phyloP scores from a whole-genome alignment of 805 yeast genomes.

The Priceomyces castillae region DNA sequence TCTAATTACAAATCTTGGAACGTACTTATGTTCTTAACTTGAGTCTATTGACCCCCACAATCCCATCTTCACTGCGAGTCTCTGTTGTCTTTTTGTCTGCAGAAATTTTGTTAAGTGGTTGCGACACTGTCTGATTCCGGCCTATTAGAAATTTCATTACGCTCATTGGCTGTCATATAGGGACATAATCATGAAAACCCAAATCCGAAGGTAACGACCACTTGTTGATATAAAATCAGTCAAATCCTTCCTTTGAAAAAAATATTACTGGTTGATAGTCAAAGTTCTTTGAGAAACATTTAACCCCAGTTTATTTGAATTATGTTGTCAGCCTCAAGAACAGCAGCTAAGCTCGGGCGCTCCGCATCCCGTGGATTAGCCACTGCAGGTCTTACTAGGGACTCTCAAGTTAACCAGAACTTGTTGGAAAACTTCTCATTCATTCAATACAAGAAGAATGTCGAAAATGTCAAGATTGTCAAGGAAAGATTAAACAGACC shows the following conservation, averaged over 20 bases:
- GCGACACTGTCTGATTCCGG: conserved; percentile 2
- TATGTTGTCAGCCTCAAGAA: conserved; percentile 45
- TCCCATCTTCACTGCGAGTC: not conserved
- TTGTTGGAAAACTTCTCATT: conserved; percentile 78
- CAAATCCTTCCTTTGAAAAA: conserved; percentile 1
- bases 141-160: conserved; percentile 4
- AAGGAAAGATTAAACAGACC: conserved; percentile 82
- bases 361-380: conserved; percentile 47
- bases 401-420: conserved; percentile 78
- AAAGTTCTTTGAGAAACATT: conserved; percentile 1
- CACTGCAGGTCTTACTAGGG: conserved; percentile 53
- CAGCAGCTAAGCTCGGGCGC: conserved; percentile 22
- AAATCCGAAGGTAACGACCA: conserved; percentile 1
- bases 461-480: conserved; percentile 85
- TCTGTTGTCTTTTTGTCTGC: not conserved
- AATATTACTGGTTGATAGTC: not conserved
- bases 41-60: not conserved
- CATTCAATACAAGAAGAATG: conserved; percentile 87
- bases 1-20: not conserved
- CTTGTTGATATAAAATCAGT: conserved; percentile 1
- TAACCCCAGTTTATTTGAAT: not conserved
- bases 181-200: conserved; percentile 2
- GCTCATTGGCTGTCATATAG: conserved; percentile 1
- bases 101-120: too few species aligned
- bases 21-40: not conserved